Evolutionary conservation across 2,329 filamentous ascomycete species (phyloP), one percentile per base, ranked within the genome.

Genomic region (Fusarium sp.): DNA sequence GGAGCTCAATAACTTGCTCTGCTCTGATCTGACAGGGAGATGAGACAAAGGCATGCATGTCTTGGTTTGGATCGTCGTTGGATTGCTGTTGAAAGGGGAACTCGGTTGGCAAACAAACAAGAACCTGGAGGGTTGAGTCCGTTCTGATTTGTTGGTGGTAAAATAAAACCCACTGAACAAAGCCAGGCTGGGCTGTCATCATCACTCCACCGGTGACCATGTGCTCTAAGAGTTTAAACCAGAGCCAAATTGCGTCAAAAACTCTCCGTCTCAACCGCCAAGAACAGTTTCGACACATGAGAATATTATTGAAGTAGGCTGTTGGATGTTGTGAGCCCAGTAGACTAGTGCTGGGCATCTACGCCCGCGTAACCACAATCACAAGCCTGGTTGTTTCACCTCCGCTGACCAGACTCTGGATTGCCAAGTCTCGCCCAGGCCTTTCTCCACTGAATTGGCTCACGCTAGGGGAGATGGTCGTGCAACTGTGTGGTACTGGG

Each of bases 371-470:
- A n/a, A 18, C 4, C n/a, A 20, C 42, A 56, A 49, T 38, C 52
- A 56, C 52, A 56, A 49, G 52, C 31, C 20, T 30, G 3, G 16
- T 13, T 34, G 46, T 37, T 30, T 50, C 42, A 38, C 8, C 12
- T 38, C 23, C 16, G 18, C 15, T 15, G 33, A 38, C 8, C 16
- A 38, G 13, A 18, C 11, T 18, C 38, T 13, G 20, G 23, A 38
- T 38, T 31, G 42, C 52, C 58, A 62, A 18, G 52, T 23, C 41
- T 55, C 26, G 37, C 23, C 8, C 18, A 11, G 28, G 13, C 20
- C 38, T 31, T 57, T 57, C 58, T 33, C 60, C 58, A 63, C 52
- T 49, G 31, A 49, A 55, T 49, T 55, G 33, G 41, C 52, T 55
- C 26, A 4, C 52, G 41, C 52, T 55, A 49, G 41, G 52, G 52